A percentile compares a stretch with the other conserved stretches of the same genome.
phyloP scores from a whole-genome alignment of 2,329 filamentous ascomycete species.

The Penicillium concentricum region DNA sequence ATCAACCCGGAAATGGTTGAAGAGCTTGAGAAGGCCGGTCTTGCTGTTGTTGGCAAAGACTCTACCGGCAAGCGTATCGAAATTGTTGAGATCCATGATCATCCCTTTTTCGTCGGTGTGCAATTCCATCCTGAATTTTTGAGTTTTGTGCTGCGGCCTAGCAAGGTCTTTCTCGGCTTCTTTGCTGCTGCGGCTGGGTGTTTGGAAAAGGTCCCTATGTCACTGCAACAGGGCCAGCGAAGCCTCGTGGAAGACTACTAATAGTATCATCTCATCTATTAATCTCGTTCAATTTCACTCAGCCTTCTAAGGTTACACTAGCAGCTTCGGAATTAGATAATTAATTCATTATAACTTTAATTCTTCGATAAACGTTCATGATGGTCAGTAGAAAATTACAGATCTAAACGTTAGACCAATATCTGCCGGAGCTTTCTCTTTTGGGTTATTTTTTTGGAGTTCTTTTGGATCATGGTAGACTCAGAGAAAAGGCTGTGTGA shows the following conservation, averaged over 20 bases:
- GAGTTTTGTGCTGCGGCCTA: constrained; percentile 70
- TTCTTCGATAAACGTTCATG: too few species aligned
- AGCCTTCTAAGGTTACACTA: too few species aligned
- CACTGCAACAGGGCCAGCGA: constrained; percentile 18
- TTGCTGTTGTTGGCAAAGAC: constrained; percentile 78
- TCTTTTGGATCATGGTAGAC: too few species aligned
- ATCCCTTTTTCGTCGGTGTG: constrained; percentile 81
- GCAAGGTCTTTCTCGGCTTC: constrained; percentile 78
- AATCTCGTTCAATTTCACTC: too few species aligned
- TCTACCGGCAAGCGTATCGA: constrained; percentile 78
- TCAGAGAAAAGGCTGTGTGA: too few species aligned
- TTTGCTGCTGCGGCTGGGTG: constrained; percentile 73
- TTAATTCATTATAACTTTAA: too few species aligned
- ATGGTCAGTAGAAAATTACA: too few species aligned
- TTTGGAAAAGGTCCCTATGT: constrained; percentile 48
- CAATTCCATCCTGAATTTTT: constrained; percentile 90
- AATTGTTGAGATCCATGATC: constrained; percentile 76
- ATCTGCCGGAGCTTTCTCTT: too few species aligned
- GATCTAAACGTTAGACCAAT: too few species aligned
- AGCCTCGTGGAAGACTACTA: constrained; percentile 5
- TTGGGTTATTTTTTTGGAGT: too few species aligned
- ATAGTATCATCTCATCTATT: too few species aligned
- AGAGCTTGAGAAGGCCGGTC: constrained; percentile 64
- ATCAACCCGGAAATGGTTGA: constrained; percentile 79
- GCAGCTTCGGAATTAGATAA: too few species aligned